Evolutionary conservation across 805 yeast species (phyloP).

Genomic region (Kodamaea kakaduensis): DNA sequence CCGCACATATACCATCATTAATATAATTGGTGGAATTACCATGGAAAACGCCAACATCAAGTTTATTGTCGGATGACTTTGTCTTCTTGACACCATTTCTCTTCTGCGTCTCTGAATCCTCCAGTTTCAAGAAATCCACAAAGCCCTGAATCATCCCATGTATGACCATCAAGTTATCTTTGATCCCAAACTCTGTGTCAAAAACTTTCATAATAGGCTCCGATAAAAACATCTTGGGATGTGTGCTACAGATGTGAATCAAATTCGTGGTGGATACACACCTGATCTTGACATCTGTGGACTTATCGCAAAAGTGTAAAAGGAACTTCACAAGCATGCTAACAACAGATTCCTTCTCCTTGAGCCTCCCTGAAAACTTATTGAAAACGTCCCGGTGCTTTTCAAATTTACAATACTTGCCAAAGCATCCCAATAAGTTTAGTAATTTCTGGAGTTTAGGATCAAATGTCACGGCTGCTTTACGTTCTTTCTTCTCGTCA

Average conservation of each 20-base stretch:
- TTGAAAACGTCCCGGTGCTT: conserved; percentile 36
- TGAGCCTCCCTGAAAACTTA: conserved; percentile 38
- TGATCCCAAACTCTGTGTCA: conserved; percentile 44
- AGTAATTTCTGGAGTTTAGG: conserved; percentile 47
- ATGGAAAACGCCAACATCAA: conserved; percentile 51
- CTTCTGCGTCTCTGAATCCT: conserved; percentile 45
- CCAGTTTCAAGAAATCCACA: conserved; percentile 52
- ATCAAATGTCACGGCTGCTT: conserved; percentile 11
- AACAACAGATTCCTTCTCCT: conserved; percentile 50
- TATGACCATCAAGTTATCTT: conserved; percentile 37
- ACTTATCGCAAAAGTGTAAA: conserved; percentile 47
- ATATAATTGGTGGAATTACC: conserved; percentile 46
- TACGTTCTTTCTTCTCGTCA: conserved; percentile 16
- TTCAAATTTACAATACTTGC: conserved; percentile 64
- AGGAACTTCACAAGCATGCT: conserved; percentile 58
- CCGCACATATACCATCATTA: conserved; percentile 71
- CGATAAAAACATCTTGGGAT: conserved; percentile 63
- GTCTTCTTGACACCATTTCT: conserved; percentile 38
- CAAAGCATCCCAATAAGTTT: conserved; percentile 66
- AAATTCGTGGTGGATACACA: conserved; percentile 55
- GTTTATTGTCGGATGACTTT: conserved; percentile 26
- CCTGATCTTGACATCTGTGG: conserved; percentile 32
- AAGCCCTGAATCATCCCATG: conserved; percentile 55
- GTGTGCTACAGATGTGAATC: conserved; percentile 54
- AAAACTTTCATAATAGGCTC: conserved; percentile 49